Conservation (phyloP, 179 eudicot genomes). For the Heliamphora pulchella region DNA sequence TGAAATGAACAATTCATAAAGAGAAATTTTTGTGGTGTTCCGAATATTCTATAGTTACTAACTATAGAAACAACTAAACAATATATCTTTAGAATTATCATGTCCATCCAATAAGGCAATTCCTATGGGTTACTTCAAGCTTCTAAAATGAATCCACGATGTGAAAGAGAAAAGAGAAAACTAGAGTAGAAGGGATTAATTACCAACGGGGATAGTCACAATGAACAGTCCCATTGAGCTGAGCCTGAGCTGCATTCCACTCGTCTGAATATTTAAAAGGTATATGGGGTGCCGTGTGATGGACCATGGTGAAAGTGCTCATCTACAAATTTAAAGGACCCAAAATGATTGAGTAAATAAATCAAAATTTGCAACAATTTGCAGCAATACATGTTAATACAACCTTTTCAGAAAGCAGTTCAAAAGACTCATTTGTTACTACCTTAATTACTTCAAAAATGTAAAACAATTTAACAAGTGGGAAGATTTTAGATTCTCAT, state of each 20-base stretch:
- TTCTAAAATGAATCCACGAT: neutral
- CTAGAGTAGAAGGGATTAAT: conserved; percentile 7
- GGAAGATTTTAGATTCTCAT: neutral
- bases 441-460: neutral
- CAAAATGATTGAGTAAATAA: neutral
- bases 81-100: neutral
- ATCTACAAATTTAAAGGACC: conserved; percentile 41
- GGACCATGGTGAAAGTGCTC: conserved; percentile 98
- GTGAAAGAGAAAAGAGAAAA: neutral
- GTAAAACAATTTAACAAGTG: too few relatives aligned
- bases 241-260: conserved; percentile 94
- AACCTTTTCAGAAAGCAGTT: neutral
- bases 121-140: neutral
- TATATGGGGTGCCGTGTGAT: conserved; percentile 95
- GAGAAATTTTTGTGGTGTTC: too few relatives aligned
- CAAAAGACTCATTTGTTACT: neutral
- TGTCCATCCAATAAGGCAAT: neutral
- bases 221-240: conserved; percentile 91
- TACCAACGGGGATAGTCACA: conserved; percentile 96
- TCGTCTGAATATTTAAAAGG: conserved; percentile 66
- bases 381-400: neutral
- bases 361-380: neutral
- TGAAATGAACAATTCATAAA: too few relatives aligned
- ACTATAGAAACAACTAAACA: neutral
- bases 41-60: too few relatives aligned